phyloP scores from a whole-genome alignment of 1,284 basidiomycete genomes.

The Acaromyces ingoldii region DNA sequence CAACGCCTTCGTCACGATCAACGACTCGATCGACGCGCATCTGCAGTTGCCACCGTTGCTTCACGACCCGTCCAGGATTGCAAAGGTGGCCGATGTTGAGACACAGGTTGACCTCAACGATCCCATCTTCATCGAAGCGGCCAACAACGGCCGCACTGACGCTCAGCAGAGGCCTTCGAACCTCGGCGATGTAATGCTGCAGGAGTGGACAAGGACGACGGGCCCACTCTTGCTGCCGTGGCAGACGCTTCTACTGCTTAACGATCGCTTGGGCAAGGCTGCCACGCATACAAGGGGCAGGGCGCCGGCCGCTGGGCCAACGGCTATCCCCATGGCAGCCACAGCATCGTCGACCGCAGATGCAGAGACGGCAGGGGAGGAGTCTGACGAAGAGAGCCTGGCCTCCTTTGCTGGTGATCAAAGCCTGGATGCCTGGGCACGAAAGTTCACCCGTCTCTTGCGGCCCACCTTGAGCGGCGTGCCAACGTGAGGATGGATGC shows the following conservation, averaged over 20 bases:
- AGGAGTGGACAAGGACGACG: slow-evolving; percentile 43
- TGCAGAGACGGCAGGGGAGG: not conserved
- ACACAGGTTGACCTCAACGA: slow-evolving; percentile 41
- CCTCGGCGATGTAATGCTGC: slow-evolving; percentile 4
- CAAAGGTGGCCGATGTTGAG: slow-evolving; percentile 33
- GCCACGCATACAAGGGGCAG: too few relatives aligned
- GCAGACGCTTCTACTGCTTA: slow-evolving; percentile 77
- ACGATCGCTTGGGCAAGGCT: too few relatives aligned
- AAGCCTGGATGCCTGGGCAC: slow-evolving; percentile 31
- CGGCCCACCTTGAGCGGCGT: slow-evolving; percentile 14
- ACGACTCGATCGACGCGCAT: slow-evolving; percentile 39
- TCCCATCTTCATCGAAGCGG: slow-evolving; percentile 23
- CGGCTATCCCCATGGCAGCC: too few relatives aligned
- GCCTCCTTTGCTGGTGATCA: not conserved
- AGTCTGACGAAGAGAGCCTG: not conserved
- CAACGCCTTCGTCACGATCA: slow-evolving; percentile 38
- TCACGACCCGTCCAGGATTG: slow-evolving; percentile 24
- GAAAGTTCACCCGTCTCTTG: slow-evolving; percentile 22
- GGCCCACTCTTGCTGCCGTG: slow-evolving; percentile 76
- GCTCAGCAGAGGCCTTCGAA: not conserved
- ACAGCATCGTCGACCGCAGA: not conserved
- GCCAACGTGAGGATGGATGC: slow-evolving; percentile 13
- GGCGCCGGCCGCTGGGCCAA: too few relatives aligned
- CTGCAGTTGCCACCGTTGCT: slow-evolving; percentile 46
- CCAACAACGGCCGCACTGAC: not conserved